These are phyloP conservation scores for Xylaria sp. DNA, from an alignment of 2,329 filamentous ascomycete genomes.

Conservation along the genomic window DNA sequence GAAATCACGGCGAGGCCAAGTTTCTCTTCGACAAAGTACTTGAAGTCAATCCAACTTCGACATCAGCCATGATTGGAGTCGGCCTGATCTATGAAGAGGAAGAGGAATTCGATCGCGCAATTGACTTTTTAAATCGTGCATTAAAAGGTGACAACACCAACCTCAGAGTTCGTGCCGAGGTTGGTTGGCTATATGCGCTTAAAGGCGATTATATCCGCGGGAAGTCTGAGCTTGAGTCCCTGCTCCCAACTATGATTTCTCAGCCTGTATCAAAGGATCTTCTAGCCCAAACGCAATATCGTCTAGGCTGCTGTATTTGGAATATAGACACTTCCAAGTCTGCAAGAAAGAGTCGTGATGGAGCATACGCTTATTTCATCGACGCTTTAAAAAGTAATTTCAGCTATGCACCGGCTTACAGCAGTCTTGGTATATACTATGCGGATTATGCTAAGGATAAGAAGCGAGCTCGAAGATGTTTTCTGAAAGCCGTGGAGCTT, in stretches of 20 bases:
- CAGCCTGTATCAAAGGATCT: slow-evolving; percentile 72
- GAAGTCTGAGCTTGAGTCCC: slow-evolving; percentile 73
- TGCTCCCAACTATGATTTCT: slow-evolving; percentile 70
- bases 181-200: slow-evolving; percentile 91
- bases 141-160: slow-evolving; percentile 78
- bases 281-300: slow-evolving; percentile 86
- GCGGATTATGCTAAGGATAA: slow-evolving; percentile 90
- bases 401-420: slow-evolving; percentile 90
- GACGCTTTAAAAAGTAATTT: slow-evolving; percentile 86
- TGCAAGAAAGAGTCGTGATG: slow-evolving; percentile 81
- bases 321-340: slow-evolving; percentile 78
- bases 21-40: slow-evolving; percentile 86
- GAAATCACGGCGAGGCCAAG: slow-evolving; percentile 89
- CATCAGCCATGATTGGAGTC: slow-evolving; percentile 85
- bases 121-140: slow-evolving; percentile 82
- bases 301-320: slow-evolving; percentile 89
- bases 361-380: slow-evolving; percentile 86
- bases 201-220: slow-evolving; percentile 79
- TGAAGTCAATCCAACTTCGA: slow-evolving; percentile 78
- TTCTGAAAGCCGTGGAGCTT: slow-evolving; percentile 94
- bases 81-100: slow-evolving; percentile 94
- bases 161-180: slow-evolving; percentile 82
- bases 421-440: slow-evolving; percentile 89
- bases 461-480: slow-evolving; percentile 87
- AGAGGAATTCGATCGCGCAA: slow-evolving; percentile 84